Base-by-base conservation (phyloP, 1,139 yeast genomes). In the Magnusiomyces paraingens region DNA sequence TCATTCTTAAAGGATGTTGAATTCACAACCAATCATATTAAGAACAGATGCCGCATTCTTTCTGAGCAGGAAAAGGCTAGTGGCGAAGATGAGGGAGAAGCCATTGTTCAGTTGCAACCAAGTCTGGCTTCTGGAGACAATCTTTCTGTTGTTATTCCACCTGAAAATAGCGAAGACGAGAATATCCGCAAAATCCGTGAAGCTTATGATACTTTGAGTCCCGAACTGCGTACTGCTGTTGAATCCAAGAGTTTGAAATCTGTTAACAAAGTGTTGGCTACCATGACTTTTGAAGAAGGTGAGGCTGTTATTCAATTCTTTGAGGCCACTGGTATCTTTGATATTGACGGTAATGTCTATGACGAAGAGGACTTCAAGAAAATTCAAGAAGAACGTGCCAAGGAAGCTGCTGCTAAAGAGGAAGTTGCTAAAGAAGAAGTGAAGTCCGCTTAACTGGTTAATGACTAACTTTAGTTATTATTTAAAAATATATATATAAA, bases 91-190 rank as follows among this genome's bases (percentile, higher is more conserved):
- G 87, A 80, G 22, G 35, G 20, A 15, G 49, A 46, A 12, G 32
- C 46, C 46, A 43, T 21, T 43, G 18, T 46, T 29, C 43, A 40
- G 60, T 94, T 86, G 53, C 81, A 83, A 59, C 90, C 93, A 61
- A 98, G 93, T 70, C 75, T 93, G 64, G 86, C 88, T 64, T 83
- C 96, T 0, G 79, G 91, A 52, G 98, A 93, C 70, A 84, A 86
- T 68, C 76, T 93, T 50, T 75, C 81, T 52, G 91, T 93, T 17
- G 79, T 77, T 54, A 73, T 90, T 18, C 99, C 99, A 2, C 73
- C 75, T 55, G 70, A 71, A 6, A 76, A 83, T 2, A 58, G 62
- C 2, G 73, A 73, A 44, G 72, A 73, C 18, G 64, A 63, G 6
- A 75, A 76, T 52, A 86, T 82, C 49, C 65, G 76, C 1, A 70